Base-by-base conservation (phyloP, 176 grass and related monocot genomes). In the Microstegium vimineum region DNA sequence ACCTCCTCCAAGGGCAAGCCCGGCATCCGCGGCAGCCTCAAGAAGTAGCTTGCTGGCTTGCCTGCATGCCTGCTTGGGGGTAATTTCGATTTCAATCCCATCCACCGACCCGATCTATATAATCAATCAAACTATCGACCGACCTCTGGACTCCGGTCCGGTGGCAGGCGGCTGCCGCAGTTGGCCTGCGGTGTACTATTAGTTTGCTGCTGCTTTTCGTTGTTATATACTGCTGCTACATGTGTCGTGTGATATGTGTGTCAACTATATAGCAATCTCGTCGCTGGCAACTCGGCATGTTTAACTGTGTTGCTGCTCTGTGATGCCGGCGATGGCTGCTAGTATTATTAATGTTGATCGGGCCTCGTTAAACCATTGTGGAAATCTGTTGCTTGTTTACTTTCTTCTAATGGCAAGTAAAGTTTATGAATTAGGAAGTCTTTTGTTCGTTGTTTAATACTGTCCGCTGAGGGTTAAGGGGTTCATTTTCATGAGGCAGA, bases 21-120 rank as follows among this genome's bases (percentile, higher is more conserved):
- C 0, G 93, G 96, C 34, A 0, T 99, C 80, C 93, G 96, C 11
- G 96, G 96, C 56, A 94, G 93, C 91, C 68, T 72, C 73, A 99
- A 99, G 91, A 99, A 95, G 89, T 97, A 91, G 83, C 12, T 52
- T 12, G 5, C 18, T 46, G 17, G 4, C 59, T 62, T 5, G 75
- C 14, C 20, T 1, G 16, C 46, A 1, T 22, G 3, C 54, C 8
- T 9, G 22, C 33, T 25, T 60, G 66, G 66, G 80, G 80, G 83
- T 54, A 71, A 87, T 69, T 59, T 20, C 14, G 9, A 69, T 81
- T 81, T 36, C 66, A 46, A 18, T 75, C 25, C 41, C 42, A 43
- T 75, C 38, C 41, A 42, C 64, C 22, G 25, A 43, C 32, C 85
- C 37, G 45, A 75, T 49, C 40, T 77, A 45, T 77, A 45, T 33